A percentile compares a stretch with the other conserved stretches of the same genome.
Conservation (phyloP, 2,329 filamentous ascomycete species). For the Colletotrichum tropicale region DNA sequence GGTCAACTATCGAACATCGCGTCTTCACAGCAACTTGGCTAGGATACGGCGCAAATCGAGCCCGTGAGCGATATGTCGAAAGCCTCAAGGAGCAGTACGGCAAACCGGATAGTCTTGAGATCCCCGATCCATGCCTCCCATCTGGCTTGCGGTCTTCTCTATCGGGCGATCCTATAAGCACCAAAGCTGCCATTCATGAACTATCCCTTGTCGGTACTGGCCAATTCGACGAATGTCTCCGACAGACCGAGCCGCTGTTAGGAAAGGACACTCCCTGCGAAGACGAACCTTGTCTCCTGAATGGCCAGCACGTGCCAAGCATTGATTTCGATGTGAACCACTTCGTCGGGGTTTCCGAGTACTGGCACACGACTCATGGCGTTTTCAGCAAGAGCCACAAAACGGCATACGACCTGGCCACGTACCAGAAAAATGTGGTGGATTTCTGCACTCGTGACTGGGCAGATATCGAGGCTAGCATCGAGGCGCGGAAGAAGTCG, state of each 20-base stretch:
- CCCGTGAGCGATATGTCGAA: slow-evolving; percentile 83
- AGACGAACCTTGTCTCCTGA: slow-evolving; percentile 84
- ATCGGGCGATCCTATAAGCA: slow-evolving; percentile 64
- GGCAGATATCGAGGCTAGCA: slow-evolving; percentile 72
- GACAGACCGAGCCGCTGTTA: slow-evolving; percentile 81
- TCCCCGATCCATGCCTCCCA: slow-evolving; percentile 92
- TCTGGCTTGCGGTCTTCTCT: slow-evolving; percentile 74
- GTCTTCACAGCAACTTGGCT: slow-evolving; percentile 98
- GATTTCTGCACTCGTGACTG: slow-evolving; percentile 88
- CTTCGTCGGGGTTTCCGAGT: slow-evolving; percentile 97
- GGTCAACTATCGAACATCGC: slow-evolving; percentile 77
- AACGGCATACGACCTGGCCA: slow-evolving; percentile 81
- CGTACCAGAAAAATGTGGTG: slow-evolving; percentile 84
- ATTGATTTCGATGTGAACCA: slow-evolving; percentile 98
- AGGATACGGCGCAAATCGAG: slow-evolving; percentile 95
- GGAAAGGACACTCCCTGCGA: slow-evolving; percentile 87
- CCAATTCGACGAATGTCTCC: slow-evolving; percentile 83
- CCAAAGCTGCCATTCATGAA: slow-evolving; percentile 37
- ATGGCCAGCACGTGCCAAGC: slow-evolving; percentile 89
- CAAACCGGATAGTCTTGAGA: slow-evolving; percentile 63
- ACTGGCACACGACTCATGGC: slow-evolving; percentile 98
- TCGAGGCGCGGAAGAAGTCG: slow-evolving; percentile 71
- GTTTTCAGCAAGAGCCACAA: slow-evolving; percentile 82
- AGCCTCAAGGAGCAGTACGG: slow-evolving; percentile 71
- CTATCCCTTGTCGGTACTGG: slow-evolving; percentile 80